Conservation (phyloP, 768 basidiomycete genomes). For the Artomyces pyxidatus region DNA sequence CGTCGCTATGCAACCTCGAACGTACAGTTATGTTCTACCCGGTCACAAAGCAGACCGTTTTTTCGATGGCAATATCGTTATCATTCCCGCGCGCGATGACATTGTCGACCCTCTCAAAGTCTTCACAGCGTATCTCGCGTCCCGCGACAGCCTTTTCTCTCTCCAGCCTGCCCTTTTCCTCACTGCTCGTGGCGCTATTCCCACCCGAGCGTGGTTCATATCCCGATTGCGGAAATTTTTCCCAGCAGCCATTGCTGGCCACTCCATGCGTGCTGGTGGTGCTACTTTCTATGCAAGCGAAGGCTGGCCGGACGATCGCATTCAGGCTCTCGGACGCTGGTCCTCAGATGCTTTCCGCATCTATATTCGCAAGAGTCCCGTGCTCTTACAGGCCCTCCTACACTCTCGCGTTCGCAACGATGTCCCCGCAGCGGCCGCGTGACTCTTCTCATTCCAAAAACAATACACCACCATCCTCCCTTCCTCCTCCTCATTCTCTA, state of each 20-base stretch:
- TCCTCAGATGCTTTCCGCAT: constrained; percentile 26
- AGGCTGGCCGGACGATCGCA: constrained; percentile 23
- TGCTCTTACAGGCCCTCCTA: constrained; percentile 22
- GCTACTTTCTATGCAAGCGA: constrained; percentile 29
- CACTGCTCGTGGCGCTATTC: constrained; percentile 21
- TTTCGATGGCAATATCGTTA: constrained; percentile 17
- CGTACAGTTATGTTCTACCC: constrained; percentile 23
- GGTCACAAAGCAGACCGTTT: constrained; percentile 31
- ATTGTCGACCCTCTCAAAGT: background rate
- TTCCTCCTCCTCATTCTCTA: background rate
- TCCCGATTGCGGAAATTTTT: constrained; percentile 21
- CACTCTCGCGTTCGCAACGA: background rate
- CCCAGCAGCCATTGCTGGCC: constrained; percentile 21
- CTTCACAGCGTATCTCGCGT: constrained; percentile 14
- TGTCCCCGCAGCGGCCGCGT: background rate
- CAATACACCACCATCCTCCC: background rate
- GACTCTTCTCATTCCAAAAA: background rate
- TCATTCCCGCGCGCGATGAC: background rate
- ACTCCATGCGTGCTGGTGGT: constrained; percentile 34
- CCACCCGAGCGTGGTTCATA: constrained; percentile 29
- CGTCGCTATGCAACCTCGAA: background rate
- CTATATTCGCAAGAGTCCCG: constrained; percentile 35
- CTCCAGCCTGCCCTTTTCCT: constrained; percentile 28
- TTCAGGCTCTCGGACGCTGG: constrained; percentile 34
- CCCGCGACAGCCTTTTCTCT: background rate